Percentiles rank a stretch among this genome's conserved stretches.
phyloP scores from a whole-genome alignment of 139 green algal genomes.

The Ettlia oleoabundans region DNA sequence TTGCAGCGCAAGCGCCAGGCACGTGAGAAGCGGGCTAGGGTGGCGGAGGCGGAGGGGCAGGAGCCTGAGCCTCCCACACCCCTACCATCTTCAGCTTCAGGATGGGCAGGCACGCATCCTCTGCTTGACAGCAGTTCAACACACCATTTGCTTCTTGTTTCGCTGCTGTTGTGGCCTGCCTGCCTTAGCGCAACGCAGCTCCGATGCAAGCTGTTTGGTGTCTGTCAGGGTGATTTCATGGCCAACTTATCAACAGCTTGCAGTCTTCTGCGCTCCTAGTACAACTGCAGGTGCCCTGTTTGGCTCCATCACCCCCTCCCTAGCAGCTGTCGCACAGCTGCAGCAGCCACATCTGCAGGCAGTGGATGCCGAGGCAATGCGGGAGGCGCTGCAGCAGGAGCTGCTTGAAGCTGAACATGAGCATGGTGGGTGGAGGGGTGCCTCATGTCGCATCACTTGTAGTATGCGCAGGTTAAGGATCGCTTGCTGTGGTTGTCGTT shows the following conservation, averaged over 20 bases:
- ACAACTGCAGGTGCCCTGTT: background rate
- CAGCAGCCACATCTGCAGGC: background rate
- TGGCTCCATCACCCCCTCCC: background rate
- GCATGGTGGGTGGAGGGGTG: background rate
- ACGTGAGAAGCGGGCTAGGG: background rate
- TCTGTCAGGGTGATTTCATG: too few species aligned
- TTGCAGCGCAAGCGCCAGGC: conserved; percentile 14
- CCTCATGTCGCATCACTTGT: too few species aligned
- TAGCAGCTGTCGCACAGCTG: background rate
- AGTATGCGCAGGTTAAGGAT: too few species aligned
- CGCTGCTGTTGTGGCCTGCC: too few species aligned
- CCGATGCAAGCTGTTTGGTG: too few species aligned
- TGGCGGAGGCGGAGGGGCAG: background rate
- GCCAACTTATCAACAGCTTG: too few species aligned
- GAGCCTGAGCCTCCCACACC: conserved; percentile 22
- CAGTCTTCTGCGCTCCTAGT: background rate
- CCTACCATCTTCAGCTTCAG: background rate
- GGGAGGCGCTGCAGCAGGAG: conserved; percentile 22
- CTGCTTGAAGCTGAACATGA: background rate
- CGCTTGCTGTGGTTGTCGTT: too few species aligned
- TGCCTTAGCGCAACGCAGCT: too few species aligned
- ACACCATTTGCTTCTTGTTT: too few species aligned
- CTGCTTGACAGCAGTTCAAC: background rate
- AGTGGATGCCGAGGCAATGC: conserved; percentile 1
- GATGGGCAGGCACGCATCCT: too few species aligned